These are phyloP conservation scores for Catharanthus roseus DNA, from an alignment of 257 asterid genomes.

Conservation along the genomic window DNA sequence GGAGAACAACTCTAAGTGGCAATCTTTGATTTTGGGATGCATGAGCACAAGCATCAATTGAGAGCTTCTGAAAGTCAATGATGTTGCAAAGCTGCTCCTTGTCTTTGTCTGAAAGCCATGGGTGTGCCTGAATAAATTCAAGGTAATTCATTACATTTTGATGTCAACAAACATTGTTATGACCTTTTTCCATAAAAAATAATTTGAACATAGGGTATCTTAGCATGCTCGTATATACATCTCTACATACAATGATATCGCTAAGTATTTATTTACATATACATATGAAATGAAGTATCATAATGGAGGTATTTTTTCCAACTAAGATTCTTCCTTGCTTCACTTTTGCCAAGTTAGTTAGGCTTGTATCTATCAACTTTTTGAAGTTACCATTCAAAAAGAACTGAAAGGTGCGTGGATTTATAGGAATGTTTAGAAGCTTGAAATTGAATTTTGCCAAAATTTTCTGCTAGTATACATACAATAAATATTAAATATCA, in stretches of 20 bases:
- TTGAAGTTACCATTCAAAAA: neutral
- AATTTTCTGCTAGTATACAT: too few relatives aligned
- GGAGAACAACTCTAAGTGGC: slow-evolving; percentile 82
- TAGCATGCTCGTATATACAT: neutral
- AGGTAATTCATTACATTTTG: slow-evolving; percentile 10
- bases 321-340: neutral
- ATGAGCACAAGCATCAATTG: slow-evolving; percentile 94
- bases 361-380: too few relatives aligned
- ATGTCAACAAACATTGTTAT: slow-evolving; percentile 1
- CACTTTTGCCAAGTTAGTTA: neutral
- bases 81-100: slow-evolving; percentile 73
- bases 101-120: slow-evolving; percentile 74
- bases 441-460: neutral
- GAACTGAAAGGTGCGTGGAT: neutral
- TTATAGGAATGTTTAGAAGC: neutral
- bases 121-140: slow-evolving; percentile 61
- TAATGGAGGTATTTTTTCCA: neutral
- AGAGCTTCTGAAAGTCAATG: slow-evolving; percentile 83
- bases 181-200: neutral
- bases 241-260: neutral
- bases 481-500: neutral
- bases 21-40: slow-evolving; percentile 90
- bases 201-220: neutral
- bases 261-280: too few relatives aligned
- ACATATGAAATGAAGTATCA: neutral